Percentiles rank a stretch among this genome's conserved stretches.
Conservation (phyloP, 2,329 filamentous ascomycete species). For the Microdochium bolleyi region DNA sequence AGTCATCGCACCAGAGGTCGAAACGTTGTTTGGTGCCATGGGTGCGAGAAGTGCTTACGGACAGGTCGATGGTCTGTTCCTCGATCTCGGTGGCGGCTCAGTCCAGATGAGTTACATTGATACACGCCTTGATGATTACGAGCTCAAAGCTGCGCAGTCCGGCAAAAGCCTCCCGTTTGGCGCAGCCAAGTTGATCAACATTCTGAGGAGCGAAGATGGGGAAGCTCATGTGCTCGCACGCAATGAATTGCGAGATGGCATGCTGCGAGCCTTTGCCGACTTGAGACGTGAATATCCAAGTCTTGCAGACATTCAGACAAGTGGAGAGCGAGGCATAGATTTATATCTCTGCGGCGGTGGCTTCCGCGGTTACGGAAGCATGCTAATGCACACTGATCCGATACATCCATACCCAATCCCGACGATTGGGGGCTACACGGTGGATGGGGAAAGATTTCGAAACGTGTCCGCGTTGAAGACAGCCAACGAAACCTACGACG, state of each 20-base stretch:
- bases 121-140: slow-evolving; percentile 36
- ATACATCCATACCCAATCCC: slow-evolving; percentile 76
- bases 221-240: slow-evolving; percentile 37
- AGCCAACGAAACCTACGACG: slow-evolving; percentile 38
- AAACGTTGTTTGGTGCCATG: slow-evolving; percentile 75
- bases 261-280: slow-evolving; percentile 52
- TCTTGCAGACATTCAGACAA: slow-evolving; percentile 35
- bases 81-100: slow-evolving; percentile 75
- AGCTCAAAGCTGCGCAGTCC: slow-evolving; percentile 41
- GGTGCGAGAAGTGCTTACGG: slow-evolving; percentile 71
- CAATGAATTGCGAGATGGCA: slow-evolving; percentile 45
- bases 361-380: slow-evolving; percentile 84
- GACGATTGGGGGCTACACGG: slow-evolving; percentile 72
- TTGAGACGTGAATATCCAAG: slow-evolving; percentile 38
- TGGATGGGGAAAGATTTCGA: slow-evolving; percentile 51
- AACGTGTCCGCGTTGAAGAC: slow-evolving; percentile 42
- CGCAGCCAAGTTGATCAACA: slow-evolving; percentile 46
- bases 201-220: slow-evolving; percentile 32
- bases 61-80: slow-evolving; percentile 65
- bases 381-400: slow-evolving; percentile 71
- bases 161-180: slow-evolving; percentile 55
- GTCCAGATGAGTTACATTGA: slow-evolving; percentile 59
- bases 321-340: slow-evolving; percentile 41
- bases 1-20: slow-evolving; percentile 69
- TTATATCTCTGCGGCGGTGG: slow-evolving; percentile 86